Evolutionary conservation across 2,329 filamentous ascomycete species (phyloP), one percentile per base, ranked within the genome.

Genomic region (Metarhizium anisopliae): DNA sequence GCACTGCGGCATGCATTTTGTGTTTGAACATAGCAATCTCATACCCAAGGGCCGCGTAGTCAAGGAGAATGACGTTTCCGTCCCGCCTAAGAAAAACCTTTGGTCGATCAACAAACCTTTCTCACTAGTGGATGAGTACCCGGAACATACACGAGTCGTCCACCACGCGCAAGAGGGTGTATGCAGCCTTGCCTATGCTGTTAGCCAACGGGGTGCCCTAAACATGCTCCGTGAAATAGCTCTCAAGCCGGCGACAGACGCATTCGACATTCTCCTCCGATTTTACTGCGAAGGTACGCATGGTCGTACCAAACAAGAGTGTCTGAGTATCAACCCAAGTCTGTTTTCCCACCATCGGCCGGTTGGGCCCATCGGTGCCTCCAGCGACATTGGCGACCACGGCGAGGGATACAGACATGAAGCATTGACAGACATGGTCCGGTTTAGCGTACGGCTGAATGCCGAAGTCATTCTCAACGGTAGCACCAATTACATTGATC

Each of bases 331-430:
- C 2, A 68, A 71, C 57, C 77, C 76, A 0, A 66, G 69, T 35
- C 62, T 80, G 3, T 76, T 81, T 60, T 70, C 75, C 18, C 73
- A 77, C 16, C 73, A 78, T 58, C 67, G 73, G 2, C 62, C 70
- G 0, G 68, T 68, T 0, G 78, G 77, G 1, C 62, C 63, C 1
- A 64, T 61, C 45, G 63, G 54, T 8, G 59, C 62, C 2, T 63
- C 62, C 45, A 75, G 72, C 54, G 70, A 76, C 50, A 75, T 76
- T 45, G 61, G 62, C 1, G 59, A 68, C 2, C 65, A 72, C 32
- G 66, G 62, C 0, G 64, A 63, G 0, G 68, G 63, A 1, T 68
- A 61, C 20, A 64, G 66, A 47, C 64, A 70, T 0, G 58, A 59
- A n/a, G 62, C 63, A 6, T 56, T 59, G 47, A 74, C 72, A 0